These are phyloP conservation scores for Talaromyces sp. DNA, from an alignment of 2,329 filamentous ascomycete genomes.

Conservation along the genomic window DNA sequence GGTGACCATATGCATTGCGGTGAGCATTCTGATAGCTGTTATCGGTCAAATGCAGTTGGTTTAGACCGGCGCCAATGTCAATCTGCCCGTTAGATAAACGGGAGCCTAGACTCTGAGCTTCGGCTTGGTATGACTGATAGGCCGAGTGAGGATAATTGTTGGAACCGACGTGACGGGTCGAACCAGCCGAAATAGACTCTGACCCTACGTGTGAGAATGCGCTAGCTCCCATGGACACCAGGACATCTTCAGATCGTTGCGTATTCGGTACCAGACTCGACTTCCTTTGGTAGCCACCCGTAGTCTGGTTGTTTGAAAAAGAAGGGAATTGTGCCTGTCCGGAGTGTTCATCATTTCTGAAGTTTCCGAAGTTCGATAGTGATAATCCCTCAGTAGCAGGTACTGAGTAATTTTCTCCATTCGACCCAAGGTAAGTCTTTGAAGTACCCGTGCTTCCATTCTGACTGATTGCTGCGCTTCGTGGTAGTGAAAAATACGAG, in stretches of 20 bases:
- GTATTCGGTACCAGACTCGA: constrained; percentile 27
- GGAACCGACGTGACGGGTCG: constrained; percentile 23
- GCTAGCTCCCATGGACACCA: constrained; percentile 28
- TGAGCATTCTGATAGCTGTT: constrained; percentile 27
- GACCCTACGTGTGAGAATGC: constrained; percentile 29
- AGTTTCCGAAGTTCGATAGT: constrained; percentile 30
- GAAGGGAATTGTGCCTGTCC: constrained; percentile 31
- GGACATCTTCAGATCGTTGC: constrained; percentile 29
- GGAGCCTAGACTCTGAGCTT: constrained; percentile 33
- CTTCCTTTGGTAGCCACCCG: constrained; percentile 31
- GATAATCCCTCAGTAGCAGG: constrained; percentile 31
- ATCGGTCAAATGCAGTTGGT: constrained; percentile 37
- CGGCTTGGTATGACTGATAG: constrained; percentile 40
- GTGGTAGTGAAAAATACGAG: constrained; percentile 47
- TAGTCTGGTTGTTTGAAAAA: constrained; percentile 25
- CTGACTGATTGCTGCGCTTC: constrained; percentile 47
- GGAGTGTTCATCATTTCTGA: constrained; percentile 32
- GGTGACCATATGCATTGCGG: constrained; percentile 29
- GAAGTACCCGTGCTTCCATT: constrained; percentile 30
- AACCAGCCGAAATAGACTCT: constrained; percentile 28
- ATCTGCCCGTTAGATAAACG: constrained; percentile 29
- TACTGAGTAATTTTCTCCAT: constrained; percentile 33
- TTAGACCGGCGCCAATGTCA: constrained; percentile 32
- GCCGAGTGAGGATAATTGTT: constrained; percentile 34
- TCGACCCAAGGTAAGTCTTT: constrained; percentile 33